Evolutionary conservation across 306 rosid species (phyloP), one percentile per base, ranked within the genome.

Genomic region (Rubus idaeus): DNA sequence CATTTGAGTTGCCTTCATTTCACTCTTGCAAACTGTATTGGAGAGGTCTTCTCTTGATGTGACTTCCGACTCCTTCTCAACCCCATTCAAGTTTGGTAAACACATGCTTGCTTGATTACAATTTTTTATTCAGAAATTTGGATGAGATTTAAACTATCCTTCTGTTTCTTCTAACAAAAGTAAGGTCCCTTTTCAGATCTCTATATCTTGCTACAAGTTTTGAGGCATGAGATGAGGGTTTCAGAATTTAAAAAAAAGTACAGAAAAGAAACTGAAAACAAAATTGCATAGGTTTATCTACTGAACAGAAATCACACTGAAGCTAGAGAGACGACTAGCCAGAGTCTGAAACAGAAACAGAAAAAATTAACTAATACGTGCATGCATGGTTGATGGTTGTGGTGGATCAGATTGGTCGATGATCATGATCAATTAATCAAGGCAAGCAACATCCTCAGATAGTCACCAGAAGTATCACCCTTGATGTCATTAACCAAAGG

Each of bases 381-480:
- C 56, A 51, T 51, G 17, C 56, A 51, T 51, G 17, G 56, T 14
- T 51, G 57, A 8, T 56, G 35, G 35, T 30, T 17, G 10, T 17
- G 47, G 8, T 17, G 70, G 49, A 41, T 40, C 50, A 18, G 11
- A 41, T 11, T 3, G 37, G 17, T 37, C 18, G 49, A 74, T 63
- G 57, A 53, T 57, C 10, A 30, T 18, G 20, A 37, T 63, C 45
- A 63, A 16, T 14, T 80, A 14, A 80, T 41, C 71, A 78, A 78
- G 53, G 85, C 74, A 37, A 83, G 79, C 51, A 85, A 79, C 70
- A 67, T 78, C 7, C 18, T 55, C 42, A 41, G 61, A 75, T 77
- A 86, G 63, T 80, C 78, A 16, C 83, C 78, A 55, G 82, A 77
- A 20, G 83, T 74, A 69, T 82, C 89, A 50, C 75, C 77, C 49